These are phyloP conservation scores for Penicillium sp. DNA, from an alignment of 2,329 filamentous ascomycete species.

Conservation along the genomic window DNA sequence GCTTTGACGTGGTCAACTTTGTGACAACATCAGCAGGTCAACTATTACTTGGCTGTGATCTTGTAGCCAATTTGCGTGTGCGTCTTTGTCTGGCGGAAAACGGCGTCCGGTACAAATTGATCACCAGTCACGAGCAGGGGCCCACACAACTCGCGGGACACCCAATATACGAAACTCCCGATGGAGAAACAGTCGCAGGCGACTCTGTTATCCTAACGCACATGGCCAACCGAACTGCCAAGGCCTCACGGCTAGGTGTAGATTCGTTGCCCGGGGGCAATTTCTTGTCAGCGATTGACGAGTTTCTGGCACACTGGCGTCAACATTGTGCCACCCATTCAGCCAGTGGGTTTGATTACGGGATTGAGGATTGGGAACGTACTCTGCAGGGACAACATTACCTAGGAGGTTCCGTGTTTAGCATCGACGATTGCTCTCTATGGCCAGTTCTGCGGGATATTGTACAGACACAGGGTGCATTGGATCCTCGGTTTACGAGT, in stretches of 20 bases:
- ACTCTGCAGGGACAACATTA: conserved; percentile 32
- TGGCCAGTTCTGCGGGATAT: conserved; percentile 46
- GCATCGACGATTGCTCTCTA: conserved; percentile 45
- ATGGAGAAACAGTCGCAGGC: conserved; percentile 31
- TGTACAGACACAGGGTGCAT: conserved; percentile 21
- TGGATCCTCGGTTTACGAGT: conserved; percentile 30
- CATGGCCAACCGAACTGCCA: conserved; percentile 25
- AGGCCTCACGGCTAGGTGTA: conserved; percentile 26
- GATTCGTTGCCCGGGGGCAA: conserved; percentile 29
- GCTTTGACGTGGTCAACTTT: conserved; percentile 71
- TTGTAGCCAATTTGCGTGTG: conserved; percentile 39
- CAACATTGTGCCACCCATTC: conserved; percentile 14
- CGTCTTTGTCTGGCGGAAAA: conserved; percentile 40
- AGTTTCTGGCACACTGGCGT: conserved; percentile 32
- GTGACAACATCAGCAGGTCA: conserved; percentile 36
- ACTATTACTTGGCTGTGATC: conserved; percentile 33
- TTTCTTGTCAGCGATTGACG: conserved; percentile 29
- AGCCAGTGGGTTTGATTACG: conserved; percentile 10
- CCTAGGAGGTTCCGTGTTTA: conserved; percentile 36
- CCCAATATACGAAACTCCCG: conserved; percentile 30
- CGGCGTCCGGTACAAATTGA: conserved; percentile 36
- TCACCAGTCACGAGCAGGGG: neutral
- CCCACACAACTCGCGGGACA: too few species aligned
- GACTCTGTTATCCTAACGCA: conserved; percentile 33
- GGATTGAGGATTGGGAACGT: conserved; percentile 35